These are phyloP conservation scores for Tieghemostelium lacteum DNA, from an alignment of 78 protist genomes.

Conservation along the genomic window DNA sequence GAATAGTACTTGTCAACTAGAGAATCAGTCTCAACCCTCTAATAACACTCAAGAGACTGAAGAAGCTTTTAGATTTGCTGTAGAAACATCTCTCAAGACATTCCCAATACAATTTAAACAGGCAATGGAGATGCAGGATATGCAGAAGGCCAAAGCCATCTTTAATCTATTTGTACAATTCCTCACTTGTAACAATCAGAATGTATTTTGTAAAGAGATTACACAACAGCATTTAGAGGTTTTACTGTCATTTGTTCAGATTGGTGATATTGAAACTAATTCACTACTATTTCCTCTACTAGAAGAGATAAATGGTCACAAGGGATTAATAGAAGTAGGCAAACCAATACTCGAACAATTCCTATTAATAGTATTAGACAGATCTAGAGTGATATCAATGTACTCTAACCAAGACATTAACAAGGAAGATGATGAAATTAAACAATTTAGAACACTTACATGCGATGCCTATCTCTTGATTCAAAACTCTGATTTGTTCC, in stretches of 20 bases:
- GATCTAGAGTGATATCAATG: conserved; percentile 4
- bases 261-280: conserved; percentile 7
- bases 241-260: neutral
- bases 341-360: neutral
- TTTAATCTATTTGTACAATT: conserved; percentile 45
- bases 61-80: conserved; percentile 8
- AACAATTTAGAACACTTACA: neutral
- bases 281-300: conserved; percentile 23
- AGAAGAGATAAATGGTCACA: conserved; percentile 45
- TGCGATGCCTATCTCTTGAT: neutral
- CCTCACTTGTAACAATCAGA: neutral
- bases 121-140: conserved; percentile 1
- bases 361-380: conserved; percentile 7
- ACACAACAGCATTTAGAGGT: conserved; percentile 11
- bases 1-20: neutral
- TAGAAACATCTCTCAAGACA: neutral
- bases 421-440: conserved; percentile 1
- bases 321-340: conserved; percentile 3
- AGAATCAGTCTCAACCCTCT: neutral
- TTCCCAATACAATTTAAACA: conserved; percentile 16
- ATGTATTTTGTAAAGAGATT: neutral
- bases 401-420: neutral
- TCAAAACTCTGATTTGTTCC: neutral
- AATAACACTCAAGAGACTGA: neutral
- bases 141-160: neutral